A percentile compares a stretch with the other conserved stretches of the same genome.
phyloP scores from a whole-genome alignment of 805 yeast species.

The Starmerella tilneyi region DNA sequence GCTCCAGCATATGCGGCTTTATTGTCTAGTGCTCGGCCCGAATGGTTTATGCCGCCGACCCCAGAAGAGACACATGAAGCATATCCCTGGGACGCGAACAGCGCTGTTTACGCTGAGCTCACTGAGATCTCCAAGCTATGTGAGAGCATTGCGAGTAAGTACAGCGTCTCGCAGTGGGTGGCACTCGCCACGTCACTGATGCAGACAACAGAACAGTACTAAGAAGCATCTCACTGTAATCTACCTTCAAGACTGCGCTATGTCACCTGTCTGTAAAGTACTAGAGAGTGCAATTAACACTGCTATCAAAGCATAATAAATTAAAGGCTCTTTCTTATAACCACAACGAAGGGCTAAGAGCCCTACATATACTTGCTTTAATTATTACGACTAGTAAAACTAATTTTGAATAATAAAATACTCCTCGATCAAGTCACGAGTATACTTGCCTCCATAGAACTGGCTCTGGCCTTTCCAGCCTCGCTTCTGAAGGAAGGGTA shows the following conservation, averaged over 20 bases:
- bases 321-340: too few species aligned
- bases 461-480: constrained; percentile 6
- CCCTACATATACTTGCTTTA: too few species aligned
- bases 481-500: constrained; percentile 34
- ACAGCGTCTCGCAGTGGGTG: constrained; percentile 8
- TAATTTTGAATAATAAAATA: constrained; percentile 1
- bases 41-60: neutral
- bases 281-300: too few species aligned
- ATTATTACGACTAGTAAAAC: too few species aligned
- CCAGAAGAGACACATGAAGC: neutral
- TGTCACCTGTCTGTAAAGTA: too few species aligned
- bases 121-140: constrained; percentile 2
- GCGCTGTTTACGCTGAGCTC: constrained; percentile 8
- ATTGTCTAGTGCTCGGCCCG: constrained; percentile 5
- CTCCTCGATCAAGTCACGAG: constrained; percentile 16
- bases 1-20: neutral
- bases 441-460: constrained; percentile 11
- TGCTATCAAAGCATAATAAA: too few species aligned
- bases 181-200: neutral
- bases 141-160: constrained; percentile 11
- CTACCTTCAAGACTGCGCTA: too few species aligned
- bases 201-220: neutral
- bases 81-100: constrained; percentile 9
- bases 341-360: too few species aligned
- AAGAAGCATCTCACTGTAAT: neutral